Evolutionary conservation across 306 rosid genomes (phyloP).

Genomic region (Adenanthera pavonina): DNA sequence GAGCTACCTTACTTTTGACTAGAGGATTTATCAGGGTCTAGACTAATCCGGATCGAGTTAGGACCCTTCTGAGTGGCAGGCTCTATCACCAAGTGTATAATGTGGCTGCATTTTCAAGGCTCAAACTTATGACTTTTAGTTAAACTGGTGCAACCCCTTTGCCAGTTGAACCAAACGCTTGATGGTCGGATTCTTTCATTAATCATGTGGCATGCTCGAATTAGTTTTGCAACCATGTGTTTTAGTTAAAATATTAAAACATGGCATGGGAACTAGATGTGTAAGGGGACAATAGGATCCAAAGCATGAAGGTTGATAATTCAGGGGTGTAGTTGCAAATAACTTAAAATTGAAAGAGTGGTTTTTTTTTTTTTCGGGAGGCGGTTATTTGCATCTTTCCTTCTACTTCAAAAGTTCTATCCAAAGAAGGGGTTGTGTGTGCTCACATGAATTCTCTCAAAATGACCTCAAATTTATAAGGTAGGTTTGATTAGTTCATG

Average conservation of each 20-base stretch:
- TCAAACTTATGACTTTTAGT: no score
- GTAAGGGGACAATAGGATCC: not conserved
- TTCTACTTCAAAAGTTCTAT: constrained; percentile 15
- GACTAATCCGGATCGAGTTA: no score
- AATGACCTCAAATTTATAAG: not conserved
- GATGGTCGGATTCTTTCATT: not conserved
- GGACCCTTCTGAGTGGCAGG: no score
- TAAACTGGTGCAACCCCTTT: no score
- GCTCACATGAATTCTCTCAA: not conserved
- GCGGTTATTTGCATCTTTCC: not conserved
- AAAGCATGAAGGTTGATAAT: not conserved
- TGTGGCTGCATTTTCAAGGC: no score
- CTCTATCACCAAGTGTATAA: no score
- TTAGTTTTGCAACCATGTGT: not conserved
- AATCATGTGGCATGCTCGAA: not conserved
- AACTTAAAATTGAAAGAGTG: not conserved
- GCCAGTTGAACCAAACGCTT: no score
- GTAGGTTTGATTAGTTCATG: constrained; percentile 24
- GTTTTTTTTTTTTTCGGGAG: no score
- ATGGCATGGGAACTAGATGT: not conserved
- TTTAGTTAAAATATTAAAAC: not conserved
- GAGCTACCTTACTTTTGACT: no score
- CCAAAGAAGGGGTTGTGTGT: not conserved
- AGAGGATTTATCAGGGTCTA: no score
- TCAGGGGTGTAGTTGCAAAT: not conserved